A percentile compares a stretch with the other conserved stretches of the same genome.
Evolutionary conservation across 2,329 filamentous ascomycete species (phyloP).

Genomic region (Trichoderma atroviride): DNA sequence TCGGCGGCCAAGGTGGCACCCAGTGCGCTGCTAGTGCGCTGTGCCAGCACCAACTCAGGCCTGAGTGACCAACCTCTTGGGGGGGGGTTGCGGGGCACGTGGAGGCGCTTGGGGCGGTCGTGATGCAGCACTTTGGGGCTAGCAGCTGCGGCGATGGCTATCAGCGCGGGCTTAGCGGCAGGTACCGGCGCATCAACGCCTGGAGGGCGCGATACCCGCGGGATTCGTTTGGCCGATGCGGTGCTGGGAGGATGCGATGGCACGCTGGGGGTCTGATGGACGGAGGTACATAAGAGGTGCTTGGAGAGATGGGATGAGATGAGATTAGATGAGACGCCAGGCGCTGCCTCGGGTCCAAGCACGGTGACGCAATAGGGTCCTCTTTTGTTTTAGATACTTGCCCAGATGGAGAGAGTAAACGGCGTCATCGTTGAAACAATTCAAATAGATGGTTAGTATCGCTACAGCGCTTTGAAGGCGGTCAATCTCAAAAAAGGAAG

Average conservation of each 20-base stretch:
- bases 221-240: background rate
- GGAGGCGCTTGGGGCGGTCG: constrained; percentile 14
- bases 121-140: background rate
- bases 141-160: constrained; percentile 6
- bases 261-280: background rate
- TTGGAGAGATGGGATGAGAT: background rate
- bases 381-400: background rate
- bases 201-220: constrained; percentile 11
- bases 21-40: background rate
- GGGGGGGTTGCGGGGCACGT: constrained; percentile 25
- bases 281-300: background rate
- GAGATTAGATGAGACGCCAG: constrained; percentile 2
- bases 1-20: background rate
- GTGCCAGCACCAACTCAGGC: background rate
- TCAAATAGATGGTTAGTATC: no score
- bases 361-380: constrained; percentile 12
- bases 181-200: constrained; percentile 10
- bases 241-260: background rate
- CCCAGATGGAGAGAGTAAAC: background rate
- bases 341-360: background rate
- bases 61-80: constrained; percentile 14
- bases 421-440: background rate
- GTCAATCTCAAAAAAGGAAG: background rate
- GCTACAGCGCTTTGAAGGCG: background rate
- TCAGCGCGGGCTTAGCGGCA: constrained; percentile 18